These are phyloP conservation scores for Microbotryum violaceum DNA, from an alignment of 1,284 basidiomycete species.

Conservation along the genomic window DNA sequence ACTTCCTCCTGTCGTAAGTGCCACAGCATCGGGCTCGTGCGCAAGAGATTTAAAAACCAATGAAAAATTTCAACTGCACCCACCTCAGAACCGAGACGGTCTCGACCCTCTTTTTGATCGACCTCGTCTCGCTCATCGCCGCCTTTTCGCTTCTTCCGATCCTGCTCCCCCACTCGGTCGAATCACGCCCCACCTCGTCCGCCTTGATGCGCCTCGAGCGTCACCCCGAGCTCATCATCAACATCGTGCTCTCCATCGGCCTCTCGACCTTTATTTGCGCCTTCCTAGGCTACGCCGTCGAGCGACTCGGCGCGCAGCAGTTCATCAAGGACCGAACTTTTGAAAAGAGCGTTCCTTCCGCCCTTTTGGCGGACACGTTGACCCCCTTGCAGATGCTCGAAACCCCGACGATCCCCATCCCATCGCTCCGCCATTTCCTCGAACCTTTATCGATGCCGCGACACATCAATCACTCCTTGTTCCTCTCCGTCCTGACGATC, in stretches of 20 bases:
- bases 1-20: conserved; percentile 27
- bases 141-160: conserved; percentile 16
- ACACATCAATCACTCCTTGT: conserved; percentile 28
- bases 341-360: conserved; percentile 18
- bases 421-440: conserved; percentile 23
- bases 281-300: conserved; percentile 12
- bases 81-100: conserved; percentile 10
- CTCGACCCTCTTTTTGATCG: conserved; percentile 21
- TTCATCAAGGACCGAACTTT: conserved; percentile 12
- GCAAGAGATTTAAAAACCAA: too few relatives aligned
- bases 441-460: conserved; percentile 19
- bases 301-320: conserved; percentile 13
- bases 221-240: conserved; percentile 13
- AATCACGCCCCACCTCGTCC: conserved; percentile 8
- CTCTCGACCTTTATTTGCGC: conserved; percentile 10
- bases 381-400: conserved; percentile 20
- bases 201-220: conserved; percentile 8
- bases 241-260: conserved; percentile 16
- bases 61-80: neutral
- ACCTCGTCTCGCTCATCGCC: conserved; percentile 15
- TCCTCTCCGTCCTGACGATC: conserved; percentile 16
- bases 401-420: conserved; percentile 29
- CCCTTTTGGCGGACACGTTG: conserved; percentile 14
- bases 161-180: conserved; percentile 20
- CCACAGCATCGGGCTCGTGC: too few relatives aligned